phyloP scores from a whole-genome alignment of 78 protist species.

The Dictyostelium capitatum region DNA sequence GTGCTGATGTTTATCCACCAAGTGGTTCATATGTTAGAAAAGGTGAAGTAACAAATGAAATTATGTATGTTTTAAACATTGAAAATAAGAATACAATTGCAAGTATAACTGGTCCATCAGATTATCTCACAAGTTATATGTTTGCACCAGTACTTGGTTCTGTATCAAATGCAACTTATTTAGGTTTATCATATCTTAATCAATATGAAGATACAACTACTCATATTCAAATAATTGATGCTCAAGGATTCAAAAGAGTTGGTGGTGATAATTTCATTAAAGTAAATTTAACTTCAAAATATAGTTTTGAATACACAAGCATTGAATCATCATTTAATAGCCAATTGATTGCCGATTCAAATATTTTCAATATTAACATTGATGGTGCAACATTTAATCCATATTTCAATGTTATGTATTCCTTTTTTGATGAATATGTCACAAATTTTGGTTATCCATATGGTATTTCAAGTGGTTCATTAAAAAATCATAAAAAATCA shows the following conservation, averaged over 20 bases:
- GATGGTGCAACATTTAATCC: no score
- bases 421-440: no score
- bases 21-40: background rate
- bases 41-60: background rate
- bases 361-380: no score
- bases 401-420: no score
- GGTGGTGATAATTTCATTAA: background rate
- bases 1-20: background rate
- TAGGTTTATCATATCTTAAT: background rate
- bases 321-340: no score
- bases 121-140: background rate
- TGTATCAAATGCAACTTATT: background rate
- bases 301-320: no score
- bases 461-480: conserved; percentile 10
- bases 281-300: no score
- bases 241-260: background rate
- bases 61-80: background rate
- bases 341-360: no score
- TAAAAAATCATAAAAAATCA: background rate
- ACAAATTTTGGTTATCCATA: no score
- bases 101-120: background rate
- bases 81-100: background rate
- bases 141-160: background rate
- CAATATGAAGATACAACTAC: no score
- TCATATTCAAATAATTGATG: background rate